Evolutionary conservation across 2,329 filamentous ascomycete genomes (phyloP), one percentile per base, ranked within the genome.

Genomic region (Lasiodiplodia theobromae): DNA sequence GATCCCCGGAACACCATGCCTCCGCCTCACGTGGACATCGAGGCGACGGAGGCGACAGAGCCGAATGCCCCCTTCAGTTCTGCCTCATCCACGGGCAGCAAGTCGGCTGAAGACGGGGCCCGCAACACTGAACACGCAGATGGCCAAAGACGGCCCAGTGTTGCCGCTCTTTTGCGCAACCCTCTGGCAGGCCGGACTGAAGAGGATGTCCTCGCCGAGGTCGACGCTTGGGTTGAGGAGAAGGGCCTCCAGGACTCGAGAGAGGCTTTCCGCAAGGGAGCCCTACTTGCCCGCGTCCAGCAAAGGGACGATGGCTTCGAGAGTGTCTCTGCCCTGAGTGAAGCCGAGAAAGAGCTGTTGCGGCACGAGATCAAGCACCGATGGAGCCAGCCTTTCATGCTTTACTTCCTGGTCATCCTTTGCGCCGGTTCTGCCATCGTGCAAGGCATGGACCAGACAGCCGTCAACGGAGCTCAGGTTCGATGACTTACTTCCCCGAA

Each of bases 251-350:
- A 80, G 44, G 81, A 86, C 25, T 78, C 85, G 23, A 73, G 85
- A 12, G 83, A 84, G 4, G 76, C 72, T 25, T 86, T 94, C 64
- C 84, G 86, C 60, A 91, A 90, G 73, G 92, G 91, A 37, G 92
- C 92, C 4, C 83, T 95, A 14, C 86, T 94, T 23, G 92, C 92
- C 2, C 91, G 92, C 76, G 88, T 90, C 71, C 91, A 91, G 0
- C 85, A 86, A 66, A 78, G 83, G 21, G 86, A 86, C 0, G 81
- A 82, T 6, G 83, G 84, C 37, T 92, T 86, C 75, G 89, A 92
- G 68, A 82, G 84, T 37, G 84, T 93, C 65, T 81, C 86, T 62
- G 85, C 87, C 11, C 84, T 94, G 1, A 81, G 84, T 67, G 84
- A 89, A 18, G 81, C 83, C 0, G 90, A 91, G 74, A 86, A 89